Percentiles rank a stretch among this genome's conserved stretches.
These are phyloP conservation scores for Margaritispora aquatica DNA, from an alignment of 495 filamentous ascomycete genomes.

Conservation along the genomic window DNA sequence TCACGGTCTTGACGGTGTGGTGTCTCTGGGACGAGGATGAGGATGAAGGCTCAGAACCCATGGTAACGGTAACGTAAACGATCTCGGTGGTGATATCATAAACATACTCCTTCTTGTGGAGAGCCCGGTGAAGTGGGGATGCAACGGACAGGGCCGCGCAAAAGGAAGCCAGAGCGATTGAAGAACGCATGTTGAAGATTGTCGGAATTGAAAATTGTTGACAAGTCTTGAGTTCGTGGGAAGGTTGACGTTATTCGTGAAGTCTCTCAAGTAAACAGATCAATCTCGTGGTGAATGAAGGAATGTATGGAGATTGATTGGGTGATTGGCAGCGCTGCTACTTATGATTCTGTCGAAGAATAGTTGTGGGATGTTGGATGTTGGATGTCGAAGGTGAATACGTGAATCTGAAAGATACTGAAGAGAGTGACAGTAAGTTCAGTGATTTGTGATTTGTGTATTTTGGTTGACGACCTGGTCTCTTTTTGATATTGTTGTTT, in stretches of 20 bases:
- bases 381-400: conserved; percentile 12
- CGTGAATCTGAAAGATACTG: conserved; percentile 21
- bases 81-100: conserved; percentile 46
- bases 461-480: not conserved
- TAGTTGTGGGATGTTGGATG: conserved; percentile 20
- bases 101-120: conserved; percentile 50
- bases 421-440: conserved; percentile 37
- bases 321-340: conserved; percentile 26
- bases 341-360: conserved; percentile 28
- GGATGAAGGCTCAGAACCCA: conserved; percentile 26
- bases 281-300: not conserved
- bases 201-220: conserved; percentile 10
- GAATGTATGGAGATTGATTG: conserved; percentile 17
- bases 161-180: conserved; percentile 53
- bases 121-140: conserved; percentile 37
- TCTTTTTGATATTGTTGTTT: not conserved
- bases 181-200: conserved; percentile 59
- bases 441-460: conserved; percentile 1
- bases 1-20: not conserved
- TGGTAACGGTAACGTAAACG: conserved; percentile 56
- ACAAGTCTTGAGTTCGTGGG: conserved; percentile 11
- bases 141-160: conserved; percentile 56
- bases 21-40: not conserved
- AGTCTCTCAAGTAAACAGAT: conserved; percentile 5
- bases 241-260: conserved; percentile 19